Percentiles rank a stretch among this genome's conserved stretches.
Conservation (phyloP, 176 grass and related monocot genomes). For the Tuctoria greenei region DNA sequence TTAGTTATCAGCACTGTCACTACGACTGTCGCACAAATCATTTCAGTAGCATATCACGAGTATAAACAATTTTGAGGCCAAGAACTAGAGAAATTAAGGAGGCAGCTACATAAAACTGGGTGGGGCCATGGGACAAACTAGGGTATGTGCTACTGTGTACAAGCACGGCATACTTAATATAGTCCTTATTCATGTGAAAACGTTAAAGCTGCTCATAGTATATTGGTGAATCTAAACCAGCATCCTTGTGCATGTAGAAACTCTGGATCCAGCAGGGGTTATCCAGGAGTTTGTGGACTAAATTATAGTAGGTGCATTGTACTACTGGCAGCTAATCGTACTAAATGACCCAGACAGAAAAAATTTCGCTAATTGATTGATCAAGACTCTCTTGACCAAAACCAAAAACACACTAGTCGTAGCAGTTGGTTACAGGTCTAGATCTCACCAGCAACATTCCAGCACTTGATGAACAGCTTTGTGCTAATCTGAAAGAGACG, state of each 20-base stretch:
- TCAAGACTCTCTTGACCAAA: slow-evolving; percentile 47
- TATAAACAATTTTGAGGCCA: neutral
- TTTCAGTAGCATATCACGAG: no score
- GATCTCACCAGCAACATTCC: slow-evolving; percentile 44
- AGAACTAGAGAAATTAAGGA: slow-evolving; percentile 7
- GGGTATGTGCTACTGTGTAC: neutral
- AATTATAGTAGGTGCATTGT: slow-evolving; percentile 39
- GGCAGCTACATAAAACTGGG: neutral
- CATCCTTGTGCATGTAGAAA: slow-evolving; percentile 23
- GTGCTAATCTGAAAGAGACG: slow-evolving; percentile 45
- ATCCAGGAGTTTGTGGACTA: slow-evolving; percentile 25
- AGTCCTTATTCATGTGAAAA: neutral
- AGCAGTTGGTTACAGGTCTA: slow-evolving; percentile 49
- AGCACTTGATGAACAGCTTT: slow-evolving; percentile 53
- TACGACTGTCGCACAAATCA: no score
- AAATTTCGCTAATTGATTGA: slow-evolving; percentile 50
- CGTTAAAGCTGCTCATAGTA: slow-evolving; percentile 26
- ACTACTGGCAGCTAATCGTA: slow-evolving; percentile 28
- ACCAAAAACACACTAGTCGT: slow-evolving; percentile 47
- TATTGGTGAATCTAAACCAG: slow-evolving; percentile 11
- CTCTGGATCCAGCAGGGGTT: slow-evolving; percentile 34
- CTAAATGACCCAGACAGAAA: slow-evolving; percentile 48
- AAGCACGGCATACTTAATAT: neutral
- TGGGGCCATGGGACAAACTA: neutral
- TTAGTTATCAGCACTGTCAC: slow-evolving; percentile 40